Evolutionary conservation across 2,329 filamentous ascomycete genomes (phyloP), one percentile per base, ranked within the genome.

Genomic region (Ophiostoma sp.): DNA sequence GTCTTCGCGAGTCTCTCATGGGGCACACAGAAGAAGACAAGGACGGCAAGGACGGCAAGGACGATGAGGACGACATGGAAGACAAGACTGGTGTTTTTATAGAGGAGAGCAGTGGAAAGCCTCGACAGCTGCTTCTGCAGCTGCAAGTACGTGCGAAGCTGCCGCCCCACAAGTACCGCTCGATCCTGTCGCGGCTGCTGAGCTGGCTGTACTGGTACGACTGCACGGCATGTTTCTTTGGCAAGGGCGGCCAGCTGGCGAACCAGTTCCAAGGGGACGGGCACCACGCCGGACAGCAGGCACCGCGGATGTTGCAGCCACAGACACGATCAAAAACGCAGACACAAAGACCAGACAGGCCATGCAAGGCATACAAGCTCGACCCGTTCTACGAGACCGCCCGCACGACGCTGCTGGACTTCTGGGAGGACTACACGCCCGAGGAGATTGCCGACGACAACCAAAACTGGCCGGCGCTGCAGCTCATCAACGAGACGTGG

Each of bases 391-490:
- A 68, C 41, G 67, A 68, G 42, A 66, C 52, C 5, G 52, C 63
- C 14, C 67, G 67, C 42, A 68, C 67, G 8, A 66, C 67, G 16
- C 42, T 68, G 36, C 63, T 68, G 36, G 67, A 68, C 47, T 65
- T 66, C 42, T 68, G 67, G 63, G 62, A 65, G 49, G n/a, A 66
- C 67, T 68, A 68, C 44, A 68, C 67, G 16, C 67, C 67, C 62
- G 64, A 65, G 6, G 67, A 68, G 52, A 66, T 68, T 47, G 67
- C 67, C 52, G 67, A 68, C 67, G 67, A 68, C 52, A 47, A 62
- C 52, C 40, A 60, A 16, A 68, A 68, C 67, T 68, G 67, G 67
- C 67, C 67, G 49, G 64, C 67, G 5, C 52, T 68, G 27, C 41
- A 65, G 47, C 42, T 68, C 11, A 66, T 68, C 52, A 68, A 68